Evolutionary conservation across 2,329 filamentous ascomycete genomes (phyloP), one percentile per base, ranked within the genome.

Genomic region (Curvularia verruculosa): DNA sequence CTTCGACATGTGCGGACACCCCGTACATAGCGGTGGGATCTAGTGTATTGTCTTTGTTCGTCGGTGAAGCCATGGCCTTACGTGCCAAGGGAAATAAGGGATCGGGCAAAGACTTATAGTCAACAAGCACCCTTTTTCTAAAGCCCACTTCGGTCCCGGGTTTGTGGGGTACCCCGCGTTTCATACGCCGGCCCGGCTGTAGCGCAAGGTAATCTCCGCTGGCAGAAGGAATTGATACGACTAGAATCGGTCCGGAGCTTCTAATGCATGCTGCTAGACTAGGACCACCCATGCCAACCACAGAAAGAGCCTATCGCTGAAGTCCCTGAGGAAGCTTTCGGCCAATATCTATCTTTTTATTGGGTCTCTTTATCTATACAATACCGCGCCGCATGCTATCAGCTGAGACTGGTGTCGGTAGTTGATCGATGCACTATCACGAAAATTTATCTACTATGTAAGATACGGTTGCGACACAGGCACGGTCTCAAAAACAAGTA

Each of bases 131-230:
- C 12, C n/a, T 46, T 46, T 28, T 29, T 23, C 26, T 13, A n/a
- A 19, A 24, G 40, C n/a, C 29, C 29, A 28, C 21, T 41, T 36
- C 52, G 40, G 39, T 26, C 23, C 26, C 12, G n/a, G 12, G 5
- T 19, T 36, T 15, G 28, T 23, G 41, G 18, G 48, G 13, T 43
- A 39, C 41, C 53, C 53, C 53, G 18, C 44, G 31, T 39, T 49
- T 40, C 19, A 34, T 23, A 19, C 41, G 39, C 49, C 53, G 53
- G 53, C 28, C 53, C 53, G 53, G 53, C 36, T 49, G 34, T 56
- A 46, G 41, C 31, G 46, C 23, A 6, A 18, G 21, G 26, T 31
- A 46, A 46, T 46, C 43, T 46, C 43, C 43, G 26, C 18, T 28
- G 26, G 18, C 40, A 19, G 43, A 46, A 7, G 43, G 9, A 3